Evolutionary conservation across 192 early-diverging fungal genomes (phyloP).

Genomic region (Jimgerdemannia flammicorona): DNA sequence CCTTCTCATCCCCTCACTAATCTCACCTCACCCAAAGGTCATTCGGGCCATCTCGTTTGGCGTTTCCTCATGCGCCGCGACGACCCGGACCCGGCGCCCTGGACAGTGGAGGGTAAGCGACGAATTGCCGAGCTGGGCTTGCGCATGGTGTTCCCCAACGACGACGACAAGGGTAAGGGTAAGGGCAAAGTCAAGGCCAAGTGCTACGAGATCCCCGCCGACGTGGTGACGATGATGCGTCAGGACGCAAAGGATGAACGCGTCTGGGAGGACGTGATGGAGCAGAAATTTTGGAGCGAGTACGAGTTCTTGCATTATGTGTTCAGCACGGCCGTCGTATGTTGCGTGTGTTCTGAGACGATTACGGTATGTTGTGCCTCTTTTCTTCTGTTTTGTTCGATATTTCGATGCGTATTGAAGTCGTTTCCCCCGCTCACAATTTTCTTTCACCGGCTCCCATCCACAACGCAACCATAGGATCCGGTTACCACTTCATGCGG

Average conservation of each 20-base stretch:
- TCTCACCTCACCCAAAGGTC: conserved; percentile 6
- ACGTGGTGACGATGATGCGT: conserved; percentile 15
- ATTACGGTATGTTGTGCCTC: conserved; percentile 5
- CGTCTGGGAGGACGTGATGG: conserved; percentile 21
- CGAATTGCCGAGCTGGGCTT: conserved; percentile 41
- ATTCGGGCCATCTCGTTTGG: conserved; percentile 52
- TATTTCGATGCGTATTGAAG: too few relatives aligned
- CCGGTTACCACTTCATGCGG: too few relatives aligned
- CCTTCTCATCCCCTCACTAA: not conserved
- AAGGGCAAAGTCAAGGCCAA: conserved; percentile 9
- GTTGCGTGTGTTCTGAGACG: conserved; percentile 18
- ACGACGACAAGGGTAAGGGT: not conserved
- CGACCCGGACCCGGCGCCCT: conserved; percentile 59
- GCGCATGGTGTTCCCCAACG: conserved; percentile 7
- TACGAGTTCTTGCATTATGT: conserved; percentile 32
- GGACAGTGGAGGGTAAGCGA: conserved; percentile 51
- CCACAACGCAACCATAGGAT: too few relatives aligned
- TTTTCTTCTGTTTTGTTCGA: too few relatives aligned
- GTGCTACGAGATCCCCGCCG: conserved; percentile 8
- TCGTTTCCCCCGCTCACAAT: too few relatives aligned
- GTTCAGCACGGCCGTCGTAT: conserved; percentile 23
- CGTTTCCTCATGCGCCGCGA: conserved; percentile 59
- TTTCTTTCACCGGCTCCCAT: too few relatives aligned
- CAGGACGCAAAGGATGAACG: conserved; percentile 22
- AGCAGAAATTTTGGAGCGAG: conserved; percentile 15